Conservation (phyloP, 768 basidiomycete species). For the Gymnopilus junonius region DNA sequence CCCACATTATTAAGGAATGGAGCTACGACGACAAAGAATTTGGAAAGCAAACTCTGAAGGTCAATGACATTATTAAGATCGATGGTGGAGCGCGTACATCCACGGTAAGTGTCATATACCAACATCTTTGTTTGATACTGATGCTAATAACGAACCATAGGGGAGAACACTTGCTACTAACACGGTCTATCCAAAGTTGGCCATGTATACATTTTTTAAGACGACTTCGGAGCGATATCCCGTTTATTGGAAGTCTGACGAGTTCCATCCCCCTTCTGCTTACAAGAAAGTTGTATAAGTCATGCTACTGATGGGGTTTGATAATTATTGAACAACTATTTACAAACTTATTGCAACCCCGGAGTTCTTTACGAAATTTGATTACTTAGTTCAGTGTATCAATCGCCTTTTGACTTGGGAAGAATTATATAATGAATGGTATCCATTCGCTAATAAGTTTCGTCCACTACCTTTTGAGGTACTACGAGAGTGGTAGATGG, state of each 20-base stretch:
- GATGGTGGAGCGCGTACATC: neutral
- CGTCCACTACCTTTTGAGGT: too few relatives aligned
- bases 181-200: neutral
- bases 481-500: too few relatives aligned
- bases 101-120: neutral
- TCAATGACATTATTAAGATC: neutral
- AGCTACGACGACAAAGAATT: neutral
- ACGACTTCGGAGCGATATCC: neutral
- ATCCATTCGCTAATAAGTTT: too few relatives aligned
- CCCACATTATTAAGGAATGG: neutral
- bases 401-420: too few relatives aligned
- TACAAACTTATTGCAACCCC: too few relatives aligned
- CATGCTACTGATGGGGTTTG: too few relatives aligned
- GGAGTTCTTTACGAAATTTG: too few relatives aligned
- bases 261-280: neutral
- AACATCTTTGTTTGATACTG: neutral
- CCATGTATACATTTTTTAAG: neutral
- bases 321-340: too few relatives aligned
- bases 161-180: neutral
- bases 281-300: neutral
- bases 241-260: neutral
- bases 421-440: too few relatives aligned
- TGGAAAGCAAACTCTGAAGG: neutral
- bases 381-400: too few relatives aligned
- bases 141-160: neutral